phyloP scores from a whole-genome alignment of 2,329 filamentous ascomycete species.

The Leptographium procerum region DNA sequence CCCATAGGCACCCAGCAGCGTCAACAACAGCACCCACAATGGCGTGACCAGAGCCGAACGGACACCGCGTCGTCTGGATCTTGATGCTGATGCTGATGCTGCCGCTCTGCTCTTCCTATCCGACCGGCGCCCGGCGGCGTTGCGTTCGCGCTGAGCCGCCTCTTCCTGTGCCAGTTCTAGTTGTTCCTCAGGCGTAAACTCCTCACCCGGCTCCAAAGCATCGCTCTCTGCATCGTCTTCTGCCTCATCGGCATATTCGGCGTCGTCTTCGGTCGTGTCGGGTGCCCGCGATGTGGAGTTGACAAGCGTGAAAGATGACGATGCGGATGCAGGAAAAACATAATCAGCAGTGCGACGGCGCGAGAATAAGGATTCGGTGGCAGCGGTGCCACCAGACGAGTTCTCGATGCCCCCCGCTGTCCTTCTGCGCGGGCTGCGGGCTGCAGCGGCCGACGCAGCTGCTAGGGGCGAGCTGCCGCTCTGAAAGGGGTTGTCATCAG shows the following conservation, averaged over 20 bases:
- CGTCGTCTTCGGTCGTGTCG: not conserved
- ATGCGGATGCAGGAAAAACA: not conserved
- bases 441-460: conserved; percentile 12
- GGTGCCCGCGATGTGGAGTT: not conserved
- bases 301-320: not conserved
- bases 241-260: not conserved
- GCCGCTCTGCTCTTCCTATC: conserved; percentile 3
- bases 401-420: not conserved
- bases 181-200: conserved; percentile 88
- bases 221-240: not conserved
- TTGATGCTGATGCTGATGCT: conserved; percentile 12
- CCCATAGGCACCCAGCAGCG: conserved; percentile 60
- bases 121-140: conserved; percentile 23
- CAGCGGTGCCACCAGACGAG: not conserved
- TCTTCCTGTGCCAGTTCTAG: conserved; percentile 66
- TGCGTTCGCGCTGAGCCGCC: conserved; percentile 37
- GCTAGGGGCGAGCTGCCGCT: conserved; percentile 61
- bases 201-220: conserved; percentile 63
- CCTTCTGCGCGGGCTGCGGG: conserved; percentile 1
- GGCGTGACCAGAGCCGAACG: conserved; percentile 44
- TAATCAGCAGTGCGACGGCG: conserved; percentile 32
- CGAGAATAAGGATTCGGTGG: conserved; percentile 11
- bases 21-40: conserved; percentile 58
- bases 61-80: conserved; percentile 26
- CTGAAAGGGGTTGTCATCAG: conserved; percentile 87